Percentiles rank a stretch among this genome's conserved stretches.
phyloP scores from a whole-genome alignment of 257 asterid genomes.

The Nicotiana paniculata region DNA sequence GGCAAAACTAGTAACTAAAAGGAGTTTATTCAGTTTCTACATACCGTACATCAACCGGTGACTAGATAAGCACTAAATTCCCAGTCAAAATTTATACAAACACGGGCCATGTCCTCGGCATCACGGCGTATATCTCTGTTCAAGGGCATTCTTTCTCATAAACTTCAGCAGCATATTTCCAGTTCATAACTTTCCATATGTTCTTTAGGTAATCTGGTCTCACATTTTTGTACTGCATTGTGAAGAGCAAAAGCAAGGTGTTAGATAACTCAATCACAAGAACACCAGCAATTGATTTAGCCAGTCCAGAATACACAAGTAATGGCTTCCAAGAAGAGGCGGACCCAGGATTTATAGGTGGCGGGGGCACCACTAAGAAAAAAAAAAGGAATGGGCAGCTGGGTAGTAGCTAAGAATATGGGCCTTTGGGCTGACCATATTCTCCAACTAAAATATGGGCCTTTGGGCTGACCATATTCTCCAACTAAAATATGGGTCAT shows the following conservation, averaged over 20 bases:
- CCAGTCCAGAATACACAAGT: not conserved
- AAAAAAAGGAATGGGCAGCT: no score
- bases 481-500: no score
- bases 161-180: constrained; percentile 54
- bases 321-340: not conserved
- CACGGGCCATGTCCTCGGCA: not conserved
- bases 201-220: constrained; percentile 56
- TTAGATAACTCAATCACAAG: not conserved
- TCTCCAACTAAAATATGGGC: no score
- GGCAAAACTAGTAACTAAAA: not conserved
- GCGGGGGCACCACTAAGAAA: no score
- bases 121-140: constrained; percentile 5
- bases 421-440: no score
- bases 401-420: no score
- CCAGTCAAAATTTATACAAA: not conserved
- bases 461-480: no score
- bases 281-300: not conserved
- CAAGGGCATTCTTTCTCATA: constrained; percentile 41
- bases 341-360: no score
- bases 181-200: constrained; percentile 59
- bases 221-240: constrained; percentile 36
- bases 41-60: not conserved
- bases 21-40: not conserved
- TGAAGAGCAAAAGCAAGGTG: not conserved
- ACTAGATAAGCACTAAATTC: not conserved